These are phyloP conservation scores for Dendrocalamus sinicus DNA, from an alignment of 176 grass and related monocot species.

Conservation along the genomic window DNA sequence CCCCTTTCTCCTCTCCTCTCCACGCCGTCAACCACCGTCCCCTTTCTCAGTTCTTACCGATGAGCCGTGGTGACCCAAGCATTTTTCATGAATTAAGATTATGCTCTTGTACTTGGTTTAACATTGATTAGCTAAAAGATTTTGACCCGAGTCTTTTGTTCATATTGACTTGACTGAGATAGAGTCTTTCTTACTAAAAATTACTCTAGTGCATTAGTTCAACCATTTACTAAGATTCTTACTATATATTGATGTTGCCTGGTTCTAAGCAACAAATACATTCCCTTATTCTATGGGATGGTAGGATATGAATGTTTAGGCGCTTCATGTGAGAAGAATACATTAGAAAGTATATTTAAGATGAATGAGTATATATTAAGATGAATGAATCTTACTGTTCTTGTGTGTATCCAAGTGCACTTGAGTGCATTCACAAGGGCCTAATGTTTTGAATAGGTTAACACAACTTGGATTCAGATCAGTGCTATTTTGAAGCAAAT, in stretches of 20 bases:
- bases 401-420: neutral
- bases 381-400: slow-evolving; percentile 3
- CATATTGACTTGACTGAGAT: neutral
- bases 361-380: neutral
- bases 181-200: slow-evolving; percentile 1
- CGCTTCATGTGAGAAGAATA: neutral
- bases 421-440: slow-evolving; percentile 3
- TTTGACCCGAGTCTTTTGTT: no score
- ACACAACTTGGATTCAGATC: neutral
- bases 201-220: neutral
- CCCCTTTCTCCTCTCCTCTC: no score
- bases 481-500: neutral
- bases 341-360: neutral
- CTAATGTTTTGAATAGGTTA: neutral
- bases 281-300: neutral
- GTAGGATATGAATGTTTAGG: neutral
- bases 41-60: no score
- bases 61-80: no score
- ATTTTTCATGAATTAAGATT: no score
- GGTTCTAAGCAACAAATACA: neutral
- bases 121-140: no score
- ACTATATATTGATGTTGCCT: neutral
- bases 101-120: no score
- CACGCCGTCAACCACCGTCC: no score
- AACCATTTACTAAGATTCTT: neutral